Evolutionary conservation across 2,329 filamentous ascomycete genomes (phyloP).

Genomic region (Pseudocercospora pini-densiflorae): DNA sequence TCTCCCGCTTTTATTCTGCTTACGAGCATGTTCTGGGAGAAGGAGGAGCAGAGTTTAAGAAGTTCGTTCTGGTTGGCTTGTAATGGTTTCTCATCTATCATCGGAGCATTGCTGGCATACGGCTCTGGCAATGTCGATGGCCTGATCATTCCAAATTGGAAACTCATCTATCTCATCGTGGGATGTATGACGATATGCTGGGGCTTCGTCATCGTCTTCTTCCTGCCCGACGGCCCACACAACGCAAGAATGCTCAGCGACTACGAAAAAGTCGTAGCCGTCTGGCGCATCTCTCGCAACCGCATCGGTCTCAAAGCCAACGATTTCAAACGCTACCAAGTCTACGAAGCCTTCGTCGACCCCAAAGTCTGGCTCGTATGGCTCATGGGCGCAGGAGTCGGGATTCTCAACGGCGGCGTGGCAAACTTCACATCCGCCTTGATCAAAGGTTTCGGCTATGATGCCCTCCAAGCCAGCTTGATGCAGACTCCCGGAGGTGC

Average conservation of each 20-base stretch:
- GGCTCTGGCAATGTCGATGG: slow-evolving; percentile 29
- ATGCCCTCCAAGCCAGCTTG: slow-evolving; percentile 66
- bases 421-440: slow-evolving; percentile 26
- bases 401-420: slow-evolving; percentile 48
- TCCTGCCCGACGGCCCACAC: slow-evolving; percentile 57
- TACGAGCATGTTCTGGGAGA: slow-evolving; percentile 43
- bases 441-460: slow-evolving; percentile 57
- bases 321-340: slow-evolving; percentile 58
- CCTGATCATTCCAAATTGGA: slow-evolving; percentile 35
- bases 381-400: slow-evolving; percentile 45
- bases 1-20: slow-evolving; percentile 47
- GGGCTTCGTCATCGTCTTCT: slow-evolving; percentile 38
- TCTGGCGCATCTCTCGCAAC: slow-evolving; percentile 43
- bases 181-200: slow-evolving; percentile 26
- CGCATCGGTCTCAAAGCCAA: slow-evolving; percentile 56
- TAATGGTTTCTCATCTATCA: slow-evolving; percentile 24
- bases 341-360: slow-evolving; percentile 60
- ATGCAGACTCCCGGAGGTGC: slow-evolving; percentile 58
- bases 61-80: slow-evolving; percentile 27
- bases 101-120: slow-evolving; percentile 34
- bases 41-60: slow-evolving; percentile 35
- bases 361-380: slow-evolving; percentile 63
- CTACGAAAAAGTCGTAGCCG: slow-evolving; percentile 55
- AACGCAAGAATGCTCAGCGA: slow-evolving; percentile 58
- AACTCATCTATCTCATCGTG: slow-evolving; percentile 37